Evolutionary conservation across 2,329 filamentous ascomycete genomes (phyloP).

Genomic region (Pseudogymnoascus sp.): DNA sequence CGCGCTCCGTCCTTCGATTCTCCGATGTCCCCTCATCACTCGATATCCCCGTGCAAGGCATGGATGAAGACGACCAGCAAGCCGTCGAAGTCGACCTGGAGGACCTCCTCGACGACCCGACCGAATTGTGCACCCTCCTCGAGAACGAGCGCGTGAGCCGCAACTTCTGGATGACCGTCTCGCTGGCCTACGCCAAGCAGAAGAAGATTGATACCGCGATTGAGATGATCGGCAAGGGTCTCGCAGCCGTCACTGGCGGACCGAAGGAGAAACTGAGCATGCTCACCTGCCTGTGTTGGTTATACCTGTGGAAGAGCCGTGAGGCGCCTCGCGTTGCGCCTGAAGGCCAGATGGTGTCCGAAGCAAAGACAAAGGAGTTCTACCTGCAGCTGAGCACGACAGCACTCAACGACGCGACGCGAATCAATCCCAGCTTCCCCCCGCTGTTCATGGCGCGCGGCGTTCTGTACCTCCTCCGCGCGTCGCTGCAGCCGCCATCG

Average conservation of each 20-base stretch:
- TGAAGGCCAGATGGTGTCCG: conserved; percentile 56
- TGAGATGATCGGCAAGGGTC: conserved; percentile 60
- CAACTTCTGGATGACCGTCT: conserved; percentile 96
- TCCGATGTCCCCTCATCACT: conserved; percentile 57
- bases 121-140: conserved; percentile 86
- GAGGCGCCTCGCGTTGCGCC: conserved; percentile 57
- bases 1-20: conserved; percentile 37
- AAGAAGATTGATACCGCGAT: conserved; percentile 80
- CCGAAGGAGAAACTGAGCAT: conserved; percentile 60
- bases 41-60: conserved; percentile 55
- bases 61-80: conserved; percentile 53
- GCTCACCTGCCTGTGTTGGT: conserved; percentile 60
- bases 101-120: conserved; percentile 85
- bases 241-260: conserved; percentile 50
- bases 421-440: conserved; percentile 85
- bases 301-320: conserved; percentile 62
- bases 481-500: conserved; percentile 71
- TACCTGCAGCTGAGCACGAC: conserved; percentile 87
- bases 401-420: conserved; percentile 88
- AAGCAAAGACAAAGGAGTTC: conserved; percentile 84
- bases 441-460: conserved; percentile 87
- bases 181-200: conserved; percentile 93
- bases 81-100: conserved; percentile 89
- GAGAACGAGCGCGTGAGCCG: conserved; percentile 90
- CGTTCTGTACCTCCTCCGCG: conserved; percentile 77